Evolutionary conservation across 331 rosid genomes (phyloP).

Genomic region (Quercus lobata): DNA sequence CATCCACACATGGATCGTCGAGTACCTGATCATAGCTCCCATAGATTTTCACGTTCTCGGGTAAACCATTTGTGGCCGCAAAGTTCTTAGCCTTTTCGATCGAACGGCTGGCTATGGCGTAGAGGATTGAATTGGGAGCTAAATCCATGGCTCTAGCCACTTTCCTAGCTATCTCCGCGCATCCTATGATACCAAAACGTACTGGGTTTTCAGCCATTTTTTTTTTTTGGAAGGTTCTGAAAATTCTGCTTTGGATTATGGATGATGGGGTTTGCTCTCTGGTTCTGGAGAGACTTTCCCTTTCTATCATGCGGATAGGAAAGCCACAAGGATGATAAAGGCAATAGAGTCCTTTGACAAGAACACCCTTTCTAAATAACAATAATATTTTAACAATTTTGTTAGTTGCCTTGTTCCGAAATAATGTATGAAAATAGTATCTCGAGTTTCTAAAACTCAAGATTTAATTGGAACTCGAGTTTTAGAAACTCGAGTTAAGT

Average conservation of each 20-base stretch:
- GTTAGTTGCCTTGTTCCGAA: too few relatives aligned
- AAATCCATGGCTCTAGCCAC: slow-evolving; percentile 62
- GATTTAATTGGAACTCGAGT: too few relatives aligned
- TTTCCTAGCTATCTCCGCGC: slow-evolving; percentile 67
- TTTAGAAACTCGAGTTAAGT: too few relatives aligned
- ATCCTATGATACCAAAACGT: slow-evolving; percentile 56
- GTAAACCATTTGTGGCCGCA: slow-evolving; percentile 33
- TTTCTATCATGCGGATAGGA: too few relatives aligned
- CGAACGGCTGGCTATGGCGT: slow-evolving; percentile 73
- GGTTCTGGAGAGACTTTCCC: too few relatives aligned
- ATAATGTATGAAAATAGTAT: too few relatives aligned
- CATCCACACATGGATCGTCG: slow-evolving; percentile 67
- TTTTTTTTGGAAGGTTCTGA: not conserved
- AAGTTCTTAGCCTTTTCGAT: slow-evolving; percentile 49
- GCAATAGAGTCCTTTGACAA: too few relatives aligned
- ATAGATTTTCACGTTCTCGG: slow-evolving; percentile 33
- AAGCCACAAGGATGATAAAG: too few relatives aligned
- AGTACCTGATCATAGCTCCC: slow-evolving; percentile 61
- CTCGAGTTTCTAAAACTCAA: too few relatives aligned
- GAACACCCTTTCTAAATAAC: too few relatives aligned
- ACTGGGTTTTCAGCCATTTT: slow-evolving; percentile 27
- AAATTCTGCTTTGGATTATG: not conserved
- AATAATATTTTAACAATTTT: too few relatives aligned
- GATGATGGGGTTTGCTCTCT: not conserved
- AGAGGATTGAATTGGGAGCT: slow-evolving; percentile 56